Conservation (phyloP, 495 filamentous ascomycete species). For the Penicillium soppii region DNA sequence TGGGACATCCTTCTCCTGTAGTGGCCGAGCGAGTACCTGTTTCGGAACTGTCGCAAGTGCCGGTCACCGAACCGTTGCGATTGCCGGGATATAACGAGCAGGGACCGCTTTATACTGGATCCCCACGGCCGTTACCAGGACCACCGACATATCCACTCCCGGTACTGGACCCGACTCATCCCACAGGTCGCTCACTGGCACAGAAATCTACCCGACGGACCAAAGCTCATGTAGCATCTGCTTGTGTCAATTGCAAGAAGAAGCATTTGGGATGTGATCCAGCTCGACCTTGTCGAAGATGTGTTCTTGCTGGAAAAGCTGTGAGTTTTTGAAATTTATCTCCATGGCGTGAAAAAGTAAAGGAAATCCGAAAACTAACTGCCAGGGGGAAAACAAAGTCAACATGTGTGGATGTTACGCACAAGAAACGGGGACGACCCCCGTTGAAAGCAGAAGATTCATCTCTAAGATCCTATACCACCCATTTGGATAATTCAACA, state of each 20-base stretch:
- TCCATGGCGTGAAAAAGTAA: neutral
- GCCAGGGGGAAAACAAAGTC: constrained; percentile 51
- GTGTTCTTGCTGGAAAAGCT: constrained; percentile 63
- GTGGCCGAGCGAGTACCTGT: constrained; percentile 28
- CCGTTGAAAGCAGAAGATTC: constrained; percentile 81
- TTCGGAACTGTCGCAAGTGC: constrained; percentile 6
- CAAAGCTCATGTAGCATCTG: constrained; percentile 94
- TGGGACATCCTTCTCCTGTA: constrained; percentile 43
- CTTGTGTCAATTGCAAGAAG: constrained; percentile 95
- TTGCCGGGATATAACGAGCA: constrained; percentile 27
- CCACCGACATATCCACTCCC: constrained; percentile 30
- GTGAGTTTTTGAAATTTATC: constrained; percentile 47
- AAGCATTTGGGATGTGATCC: constrained; percentile 85
- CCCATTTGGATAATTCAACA: constrained; percentile 30
- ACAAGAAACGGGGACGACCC: constrained; percentile 93
- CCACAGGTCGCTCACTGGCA: constrained; percentile 34
- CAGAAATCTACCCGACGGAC: constrained; percentile 75
- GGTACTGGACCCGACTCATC: constrained; percentile 21
- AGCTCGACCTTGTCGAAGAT: constrained; percentile 61
- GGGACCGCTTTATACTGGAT: constrained; percentile 25
- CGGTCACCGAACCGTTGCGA: constrained; percentile 21
- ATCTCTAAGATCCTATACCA: constrained; percentile 35
- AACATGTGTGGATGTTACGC: constrained; percentile 90
- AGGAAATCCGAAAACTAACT: neutral
- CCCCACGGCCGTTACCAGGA: constrained; percentile 26